Conservation (phyloP, 257 asterid species). For the Asclepias syriaca region DNA sequence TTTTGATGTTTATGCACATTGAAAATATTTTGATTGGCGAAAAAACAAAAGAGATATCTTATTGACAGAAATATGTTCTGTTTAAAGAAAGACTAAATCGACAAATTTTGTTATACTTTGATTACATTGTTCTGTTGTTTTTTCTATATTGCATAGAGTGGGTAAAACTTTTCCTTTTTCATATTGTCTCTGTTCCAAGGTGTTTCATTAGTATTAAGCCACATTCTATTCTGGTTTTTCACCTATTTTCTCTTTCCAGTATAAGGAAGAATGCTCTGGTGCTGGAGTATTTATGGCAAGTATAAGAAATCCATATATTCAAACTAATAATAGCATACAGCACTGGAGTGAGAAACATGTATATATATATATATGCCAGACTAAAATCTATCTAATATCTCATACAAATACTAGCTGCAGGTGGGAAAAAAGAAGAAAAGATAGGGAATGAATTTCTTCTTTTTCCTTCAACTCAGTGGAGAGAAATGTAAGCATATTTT, state of each 20-base stretch:
- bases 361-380: neutral
- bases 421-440: neutral
- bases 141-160: neutral
- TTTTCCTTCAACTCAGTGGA: neutral
- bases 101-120: too few species aligned
- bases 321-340: neutral
- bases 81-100: too few species aligned
- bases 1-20: too few species aligned
- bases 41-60: too few species aligned
- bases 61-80: too few species aligned
- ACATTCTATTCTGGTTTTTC: neutral
- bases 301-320: neutral
- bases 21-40: too few species aligned
- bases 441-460: neutral
- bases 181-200: neutral
- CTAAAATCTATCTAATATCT: neutral
- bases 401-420: conserved; percentile 3
- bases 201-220: neutral
- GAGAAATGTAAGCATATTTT: neutral
- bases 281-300: neutral
- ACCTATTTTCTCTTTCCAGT: neutral
- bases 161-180: neutral
- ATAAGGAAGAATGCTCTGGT: neutral
- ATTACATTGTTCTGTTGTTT: too few species aligned
- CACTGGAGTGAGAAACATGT: neutral